Evolutionary conservation across 345 rosid species (phyloP).

Genomic region (Salix suchowensis): DNA sequence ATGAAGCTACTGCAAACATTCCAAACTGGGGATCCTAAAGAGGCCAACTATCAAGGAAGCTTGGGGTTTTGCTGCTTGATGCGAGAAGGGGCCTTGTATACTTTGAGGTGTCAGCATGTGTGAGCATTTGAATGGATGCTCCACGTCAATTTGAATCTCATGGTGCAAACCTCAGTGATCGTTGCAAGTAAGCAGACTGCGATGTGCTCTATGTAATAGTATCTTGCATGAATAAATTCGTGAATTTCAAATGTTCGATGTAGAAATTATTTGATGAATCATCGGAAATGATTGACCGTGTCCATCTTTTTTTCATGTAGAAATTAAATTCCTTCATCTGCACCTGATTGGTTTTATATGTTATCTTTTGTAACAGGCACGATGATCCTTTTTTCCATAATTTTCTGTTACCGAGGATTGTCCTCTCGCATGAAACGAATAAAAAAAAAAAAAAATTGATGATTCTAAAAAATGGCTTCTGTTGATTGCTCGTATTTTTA

Average conservation of each 20-base stretch:
- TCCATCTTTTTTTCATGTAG: too few species aligned
- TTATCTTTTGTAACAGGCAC: too few species aligned
- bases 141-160: neutral
- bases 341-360: neutral
- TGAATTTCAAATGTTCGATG: too few species aligned
- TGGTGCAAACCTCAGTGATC: neutral
- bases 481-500: too few species aligned
- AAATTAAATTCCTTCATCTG: neutral
- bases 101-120: neutral
- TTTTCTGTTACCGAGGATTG: too few species aligned
- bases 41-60: neutral
- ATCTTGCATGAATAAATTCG: neutral
- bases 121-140: neutral
- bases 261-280: too few species aligned
- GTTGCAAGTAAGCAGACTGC: neutral
- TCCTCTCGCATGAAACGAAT: too few species aligned
- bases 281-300: too few species aligned
- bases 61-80: neutral
- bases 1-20: constrained; percentile 85
- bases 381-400: too few species aligned
- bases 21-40: constrained; percentile 64
- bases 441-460: too few species aligned
- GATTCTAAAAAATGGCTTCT: too few species aligned
- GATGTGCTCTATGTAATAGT: neutral
- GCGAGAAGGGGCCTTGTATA: neutral